These are phyloP conservation scores for Rhizopogon rudus DNA, from an alignment of 768 basidiomycete genomes.

Conservation along the genomic window DNA sequence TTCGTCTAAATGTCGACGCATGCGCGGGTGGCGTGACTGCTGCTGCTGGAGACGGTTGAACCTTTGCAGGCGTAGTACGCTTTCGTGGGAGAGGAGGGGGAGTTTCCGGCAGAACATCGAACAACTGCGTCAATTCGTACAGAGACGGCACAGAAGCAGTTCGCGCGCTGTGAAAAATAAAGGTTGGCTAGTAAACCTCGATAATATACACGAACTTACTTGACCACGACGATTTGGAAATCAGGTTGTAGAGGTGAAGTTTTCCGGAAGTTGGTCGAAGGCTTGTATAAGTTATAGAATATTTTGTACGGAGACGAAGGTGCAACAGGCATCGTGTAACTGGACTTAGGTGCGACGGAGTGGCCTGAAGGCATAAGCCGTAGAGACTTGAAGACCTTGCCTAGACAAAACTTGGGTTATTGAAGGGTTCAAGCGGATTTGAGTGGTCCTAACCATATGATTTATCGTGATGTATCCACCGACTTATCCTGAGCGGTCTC, in stretches of 20 bases:
- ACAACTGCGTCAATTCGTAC: slow-evolving; percentile 70
- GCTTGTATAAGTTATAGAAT: slow-evolving; percentile 92
- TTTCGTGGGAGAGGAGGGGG: slow-evolving; percentile 59
- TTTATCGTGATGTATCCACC: slow-evolving; percentile 45
- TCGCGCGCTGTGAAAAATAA: slow-evolving; percentile 53
- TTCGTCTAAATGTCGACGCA: slow-evolving; percentile 4
- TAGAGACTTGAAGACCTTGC: slow-evolving; percentile 59
- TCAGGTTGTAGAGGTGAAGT: slow-evolving; percentile 75
- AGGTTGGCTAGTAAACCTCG: slow-evolving; percentile 3
- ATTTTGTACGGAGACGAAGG: slow-evolving; percentile 61
- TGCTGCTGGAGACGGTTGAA: slow-evolving; percentile 3
- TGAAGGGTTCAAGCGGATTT: slow-evolving; percentile 4
- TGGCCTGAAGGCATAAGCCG: slow-evolving; percentile 73
- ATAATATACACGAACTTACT: slow-evolving; percentile 44
- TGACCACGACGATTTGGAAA: slow-evolving; percentile 80
- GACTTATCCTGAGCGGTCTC: slow-evolving; percentile 48
- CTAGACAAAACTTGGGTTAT: slow-evolving; percentile 32
- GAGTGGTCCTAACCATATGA: slow-evolving; percentile 41
- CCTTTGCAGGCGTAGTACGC: slow-evolving; percentile 14
- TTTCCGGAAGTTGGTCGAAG: slow-evolving; percentile 79
- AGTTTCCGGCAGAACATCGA: slow-evolving; percentile 56
- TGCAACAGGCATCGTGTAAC: background rate
- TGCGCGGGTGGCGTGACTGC: background rate
- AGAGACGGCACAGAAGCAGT: slow-evolving; percentile 80
- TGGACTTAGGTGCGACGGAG: slow-evolving; percentile 28